Evolutionary conservation across 208 protist genomes (phyloP), one percentile per base, ranked within the genome.

Genomic region (Porcisia hertigi): DNA sequence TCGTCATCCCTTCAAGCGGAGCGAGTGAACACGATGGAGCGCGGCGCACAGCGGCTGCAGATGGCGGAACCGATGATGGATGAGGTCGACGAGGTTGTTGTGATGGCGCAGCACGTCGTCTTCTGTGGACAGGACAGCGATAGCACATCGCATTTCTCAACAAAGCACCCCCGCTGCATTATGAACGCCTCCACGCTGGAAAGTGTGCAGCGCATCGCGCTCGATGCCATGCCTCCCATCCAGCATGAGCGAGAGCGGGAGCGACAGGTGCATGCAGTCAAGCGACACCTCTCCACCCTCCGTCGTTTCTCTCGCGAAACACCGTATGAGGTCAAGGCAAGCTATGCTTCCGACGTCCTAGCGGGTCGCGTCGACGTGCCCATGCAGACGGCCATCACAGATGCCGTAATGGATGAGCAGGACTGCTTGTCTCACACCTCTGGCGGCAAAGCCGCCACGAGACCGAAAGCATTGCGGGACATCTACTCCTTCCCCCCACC

Each of bases 101-200:
- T 90, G 64, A 83, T 85, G 83, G 43, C 90, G 63, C 90, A 94
- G 79, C 89, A 92, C 63, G 85, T 94, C 7, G 69, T 58, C n/a
- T 47, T 94, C 36, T 64, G 59, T 1, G 70, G 73, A 3, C 62
- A 73, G 30, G 30, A 25, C 3, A 59, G 69, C 52, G 58, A 57
- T 36, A 69, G 76, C 20, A 18, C 36, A 11, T 23, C 45, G 30
- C 41, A 41, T 45, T 92, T 89, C 77, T 69, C 90, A 9, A 69
- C 59, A 18, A 83, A 79, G 16, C 90, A 94, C 80, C 90, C 90
- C 4, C 43, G 65, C 52, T 74, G 73, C 58, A 65, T 94, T 6
- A 84, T 92, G 12, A 72, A 85, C 41, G 80, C 75, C 67, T 92
- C 88, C 1, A 71, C 79, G 5, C 65, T 92, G 16, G 75, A 64